A percentile compares a stretch with the other conserved stretches of the same genome.
Conservation (phyloP, 2,329 filamentous ascomycete species). For the Myriosclerotinia duriaeana region DNA sequence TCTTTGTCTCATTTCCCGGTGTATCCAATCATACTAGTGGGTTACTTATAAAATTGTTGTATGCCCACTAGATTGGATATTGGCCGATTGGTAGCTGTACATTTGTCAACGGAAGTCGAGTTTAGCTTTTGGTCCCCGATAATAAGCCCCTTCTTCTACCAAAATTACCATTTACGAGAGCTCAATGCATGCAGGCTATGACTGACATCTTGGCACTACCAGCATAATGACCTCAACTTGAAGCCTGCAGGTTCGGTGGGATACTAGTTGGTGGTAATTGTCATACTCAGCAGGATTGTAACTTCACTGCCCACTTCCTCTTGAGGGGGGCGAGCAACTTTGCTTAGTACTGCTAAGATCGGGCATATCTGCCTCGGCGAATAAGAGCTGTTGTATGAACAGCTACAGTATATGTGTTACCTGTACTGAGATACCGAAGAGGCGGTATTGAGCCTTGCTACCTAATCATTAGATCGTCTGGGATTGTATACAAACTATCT, state of each 20-base stretch:
- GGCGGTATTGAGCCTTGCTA: background rate
- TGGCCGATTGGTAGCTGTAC: background rate
- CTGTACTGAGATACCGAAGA: background rate
- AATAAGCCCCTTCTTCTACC: background rate
- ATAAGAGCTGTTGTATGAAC: background rate
- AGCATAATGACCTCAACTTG: background rate
- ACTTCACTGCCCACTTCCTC: background rate
- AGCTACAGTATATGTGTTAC: background rate
- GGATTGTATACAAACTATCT: background rate
- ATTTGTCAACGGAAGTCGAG: background rate
- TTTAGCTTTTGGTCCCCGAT: too few species aligned
- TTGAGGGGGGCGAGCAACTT: background rate
- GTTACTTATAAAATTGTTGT: background rate
- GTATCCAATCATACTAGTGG: slow-evolving; percentile 9
- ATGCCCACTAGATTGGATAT: background rate
- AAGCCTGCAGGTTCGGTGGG: background rate
- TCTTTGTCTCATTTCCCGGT: background rate
- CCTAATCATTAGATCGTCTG: background rate
- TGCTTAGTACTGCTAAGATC: background rate
- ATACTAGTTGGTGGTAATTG: too few species aligned
- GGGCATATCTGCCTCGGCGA: background rate
- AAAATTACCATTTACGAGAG: background rate
- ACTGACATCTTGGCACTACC: background rate
- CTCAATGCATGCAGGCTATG: background rate
- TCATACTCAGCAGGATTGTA: background rate